phyloP scores from a whole-genome alignment of 2,329 filamentous ascomycete genomes.

The Colletotrichum scovillei region DNA sequence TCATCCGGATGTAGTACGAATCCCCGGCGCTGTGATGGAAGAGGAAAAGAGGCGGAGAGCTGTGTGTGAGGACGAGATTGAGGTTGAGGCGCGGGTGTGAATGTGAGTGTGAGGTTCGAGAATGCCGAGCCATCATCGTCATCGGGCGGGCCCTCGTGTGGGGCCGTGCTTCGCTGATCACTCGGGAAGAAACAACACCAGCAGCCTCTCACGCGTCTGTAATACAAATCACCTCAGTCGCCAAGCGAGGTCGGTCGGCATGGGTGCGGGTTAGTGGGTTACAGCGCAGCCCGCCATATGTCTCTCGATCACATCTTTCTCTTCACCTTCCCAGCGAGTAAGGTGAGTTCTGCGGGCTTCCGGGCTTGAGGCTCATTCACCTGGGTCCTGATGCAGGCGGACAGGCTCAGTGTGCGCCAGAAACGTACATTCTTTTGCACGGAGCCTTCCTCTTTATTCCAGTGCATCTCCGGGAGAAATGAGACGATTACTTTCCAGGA shows the following conservation, averaged over 20 bases:
- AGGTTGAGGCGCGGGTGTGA: neutral
- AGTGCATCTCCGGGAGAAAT: neutral
- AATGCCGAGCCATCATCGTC: slow-evolving; percentile 19
- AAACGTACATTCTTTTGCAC: neutral
- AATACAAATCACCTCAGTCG: slow-evolving; percentile 21
- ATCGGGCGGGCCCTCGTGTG: slow-evolving; percentile 20
- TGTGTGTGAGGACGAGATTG: slow-evolving; percentile 3
- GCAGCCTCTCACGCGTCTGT: neutral
- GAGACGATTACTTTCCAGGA: neutral
- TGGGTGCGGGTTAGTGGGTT: neutral
- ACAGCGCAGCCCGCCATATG: slow-evolving; percentile 10
- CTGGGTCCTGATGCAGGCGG: slow-evolving; percentile 16
- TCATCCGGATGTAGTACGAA: slow-evolving; percentile 1
- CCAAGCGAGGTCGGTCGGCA: slow-evolving; percentile 12
- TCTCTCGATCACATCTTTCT: neutral
- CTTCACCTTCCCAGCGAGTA: no score
- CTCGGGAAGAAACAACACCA: neutral
- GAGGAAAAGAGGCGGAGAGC: slow-evolving; percentile 1
- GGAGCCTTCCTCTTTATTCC: no score
- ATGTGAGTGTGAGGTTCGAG: neutral
- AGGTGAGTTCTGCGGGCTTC: neutral
- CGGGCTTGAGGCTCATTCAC: slow-evolving; percentile 21
- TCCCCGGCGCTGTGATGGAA: slow-evolving; percentile 7
- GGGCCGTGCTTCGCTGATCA: slow-evolving; percentile 21
- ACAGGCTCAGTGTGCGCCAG: neutral